A percentile compares a stretch with the other conserved stretches of the same genome.
Conservation (phyloP, 441 rosid genomes). For the Syzygium syzygioides region DNA sequence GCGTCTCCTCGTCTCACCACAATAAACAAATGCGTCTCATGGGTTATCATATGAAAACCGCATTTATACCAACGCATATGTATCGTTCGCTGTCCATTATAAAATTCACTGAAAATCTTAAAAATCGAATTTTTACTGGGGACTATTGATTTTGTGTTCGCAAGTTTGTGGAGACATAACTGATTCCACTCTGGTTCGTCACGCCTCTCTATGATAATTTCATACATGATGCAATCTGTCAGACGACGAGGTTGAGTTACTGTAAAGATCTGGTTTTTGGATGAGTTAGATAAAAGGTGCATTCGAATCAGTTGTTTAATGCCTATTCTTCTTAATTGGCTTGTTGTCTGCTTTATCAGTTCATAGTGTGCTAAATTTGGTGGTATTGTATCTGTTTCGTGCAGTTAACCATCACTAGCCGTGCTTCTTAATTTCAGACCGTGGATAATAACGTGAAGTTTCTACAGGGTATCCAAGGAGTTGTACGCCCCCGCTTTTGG, state of each 20-base stretch:
- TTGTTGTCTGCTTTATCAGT: neutral
- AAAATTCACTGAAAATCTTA: neutral
- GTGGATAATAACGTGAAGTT: neutral
- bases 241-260: neutral
- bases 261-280: neutral
- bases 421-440: neutral
- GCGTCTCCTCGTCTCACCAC: neutral
- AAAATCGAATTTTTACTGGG: neutral
- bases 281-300: neutral
- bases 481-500: conserved; percentile 96
- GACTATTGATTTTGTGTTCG: neutral
- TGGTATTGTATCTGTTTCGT: neutral
- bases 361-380: neutral
- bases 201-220: neutral
- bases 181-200: neutral
- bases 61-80: neutral
- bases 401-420: neutral
- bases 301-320: neutral
- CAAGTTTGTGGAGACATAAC: neutral
- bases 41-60: neutral
- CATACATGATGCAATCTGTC: neutral
- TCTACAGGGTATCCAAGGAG: conserved; percentile 88
- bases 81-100: neutral
- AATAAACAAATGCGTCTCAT: neutral
- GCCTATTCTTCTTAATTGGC: neutral